Percentiles rank a stretch among this genome's conserved stretches.
phyloP scores from a whole-genome alignment of 1,284 basidiomycete species.

The Boletellus deceptivus region DNA sequence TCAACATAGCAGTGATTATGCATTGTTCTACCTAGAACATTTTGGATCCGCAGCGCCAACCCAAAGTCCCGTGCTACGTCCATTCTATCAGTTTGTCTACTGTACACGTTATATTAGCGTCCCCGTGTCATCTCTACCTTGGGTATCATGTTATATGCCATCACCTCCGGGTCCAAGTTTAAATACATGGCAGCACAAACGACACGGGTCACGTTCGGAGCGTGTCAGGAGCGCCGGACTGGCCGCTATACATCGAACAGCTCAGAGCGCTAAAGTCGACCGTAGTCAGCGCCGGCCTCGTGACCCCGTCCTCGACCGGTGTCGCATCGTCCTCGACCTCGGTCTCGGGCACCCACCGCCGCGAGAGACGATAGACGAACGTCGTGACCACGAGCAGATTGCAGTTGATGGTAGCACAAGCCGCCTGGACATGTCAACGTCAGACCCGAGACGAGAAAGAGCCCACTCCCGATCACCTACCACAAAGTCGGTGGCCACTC shows the following conservation, averaged over 20 bases:
- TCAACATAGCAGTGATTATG: no score
- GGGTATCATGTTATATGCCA: neutral
- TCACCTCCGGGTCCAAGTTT: neutral
- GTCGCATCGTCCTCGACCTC: constrained; percentile 7
- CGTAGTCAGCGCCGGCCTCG: constrained; percentile 9
- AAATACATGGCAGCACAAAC: neutral
- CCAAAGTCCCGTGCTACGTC: no score
- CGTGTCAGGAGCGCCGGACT: neutral
- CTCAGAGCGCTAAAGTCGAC: neutral
- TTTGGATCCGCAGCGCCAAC: no score
- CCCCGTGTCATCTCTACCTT: neutral
- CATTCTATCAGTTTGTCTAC: no score
- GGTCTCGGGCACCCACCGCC: neutral
- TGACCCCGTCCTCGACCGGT: neutral
- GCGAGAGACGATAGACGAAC: constrained; percentile 14
- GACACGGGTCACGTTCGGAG: neutral
- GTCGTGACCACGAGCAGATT: constrained; percentile 24
- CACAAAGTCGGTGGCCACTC: constrained; percentile 18
- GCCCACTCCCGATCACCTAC: constrained; percentile 8
- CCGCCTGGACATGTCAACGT: constrained; percentile 12
- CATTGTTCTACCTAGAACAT: no score
- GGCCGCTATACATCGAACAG: neutral
- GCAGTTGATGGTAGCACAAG: constrained; percentile 16
- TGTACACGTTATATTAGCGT: neutral
- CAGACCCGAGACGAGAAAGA: constrained; percentile 5